Base-by-base conservation (phyloP, 2,329 filamentous ascomycete genomes). In the Diaporthe batatas region DNA sequence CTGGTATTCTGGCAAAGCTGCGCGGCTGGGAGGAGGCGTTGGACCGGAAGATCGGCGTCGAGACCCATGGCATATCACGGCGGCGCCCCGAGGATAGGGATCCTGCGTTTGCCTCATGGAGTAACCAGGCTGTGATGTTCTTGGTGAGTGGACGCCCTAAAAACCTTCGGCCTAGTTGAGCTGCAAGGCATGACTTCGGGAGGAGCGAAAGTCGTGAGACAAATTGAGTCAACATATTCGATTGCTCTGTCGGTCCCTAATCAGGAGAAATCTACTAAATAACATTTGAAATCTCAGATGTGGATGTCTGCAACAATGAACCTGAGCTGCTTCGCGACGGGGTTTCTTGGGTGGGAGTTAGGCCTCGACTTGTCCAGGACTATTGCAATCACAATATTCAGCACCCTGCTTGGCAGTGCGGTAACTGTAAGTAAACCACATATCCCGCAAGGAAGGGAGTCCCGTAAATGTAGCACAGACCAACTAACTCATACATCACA, bases 251-350 rank as follows among this genome's bases (percentile, higher is more conserved):
- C 6, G n/a, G 6, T 36, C 12, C 8, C 32, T 12, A 29, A 21
- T 12, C 16, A 12, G 18, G 16, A 21, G 21, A 12, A 14, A 14
- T 39, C n/a, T n/a, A 39, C 62, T 67, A n/a, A 67, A 7, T 25
- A 3, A n/a, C n/a, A n/a, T n/a, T n/a, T n/a, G n/a, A n/a, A 21
- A 14, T 16, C 12, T 6, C 8, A 67, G 62, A 80, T 89, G 72
- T 89, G 87, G 87, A 85, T 86, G 25, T 84, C 82, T 57, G 84
- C 83, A 12, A 87, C 85, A 1, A 84, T 88, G 83, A 88, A 88
- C 77, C 82, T 84, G 34, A 84, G 82, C 49, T 88, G 86, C 76
- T 87, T 88, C 72, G 81, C 85, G 2, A 86, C 85, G 0, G 87
- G 87, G 12, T 87, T 89, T 72, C 77, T 89, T 64, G 86, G 87